Base-by-base conservation (phyloP, 345 rosid genomes). In the Noccaea bulbosa region DNA sequence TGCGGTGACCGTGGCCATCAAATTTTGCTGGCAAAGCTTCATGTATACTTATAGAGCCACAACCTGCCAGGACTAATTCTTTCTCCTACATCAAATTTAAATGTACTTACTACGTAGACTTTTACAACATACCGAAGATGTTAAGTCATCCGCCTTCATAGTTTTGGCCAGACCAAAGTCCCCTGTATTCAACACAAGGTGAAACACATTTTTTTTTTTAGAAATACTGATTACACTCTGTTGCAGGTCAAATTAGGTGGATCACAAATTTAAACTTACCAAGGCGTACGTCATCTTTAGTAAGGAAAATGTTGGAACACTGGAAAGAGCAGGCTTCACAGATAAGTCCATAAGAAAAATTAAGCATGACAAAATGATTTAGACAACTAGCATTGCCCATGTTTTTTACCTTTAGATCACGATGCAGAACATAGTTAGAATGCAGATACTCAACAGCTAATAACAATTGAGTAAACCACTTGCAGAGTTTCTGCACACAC, bases 161-260 rank as follows among this genome's bases (percentile, higher is more conserved):
- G 96, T 94, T 82, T 91, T 94, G 14, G 99, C 99, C 66, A 94
- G 93, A 9, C 99, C 99, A 79, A 94, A 94, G 81, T 94, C 99
- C 77, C 99, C 99, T 91, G 69, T 20, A 83, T 44, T 65, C 57
- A 81, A 62, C 8, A 14, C 40, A 74, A 58, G 46, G n/a, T 49
- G 58, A 27, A 70, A 61, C 30, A 79, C 48, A 1, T 24, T 48
- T 20, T 51, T 24, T 48, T 20, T 51, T 38, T 41, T 14, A 38
- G 12, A 58, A 58, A n/a, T 15, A 64, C 16, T 22, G 27, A 8
- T 33, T 61, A 24, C 56, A 49, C 8, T 11, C 44, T 27, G 37
- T 5, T 33, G 77, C 15, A 16, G 5, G 40, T 72, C 53, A 74
- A 50, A 30, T 35, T 24, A 38, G 40, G 7, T 33, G 22, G 10